Evolutionary conservation across 177 flowering plant genomes (phyloP), one percentile per base, ranked within the genome.

Genomic region (Vitis hybrid): DNA sequence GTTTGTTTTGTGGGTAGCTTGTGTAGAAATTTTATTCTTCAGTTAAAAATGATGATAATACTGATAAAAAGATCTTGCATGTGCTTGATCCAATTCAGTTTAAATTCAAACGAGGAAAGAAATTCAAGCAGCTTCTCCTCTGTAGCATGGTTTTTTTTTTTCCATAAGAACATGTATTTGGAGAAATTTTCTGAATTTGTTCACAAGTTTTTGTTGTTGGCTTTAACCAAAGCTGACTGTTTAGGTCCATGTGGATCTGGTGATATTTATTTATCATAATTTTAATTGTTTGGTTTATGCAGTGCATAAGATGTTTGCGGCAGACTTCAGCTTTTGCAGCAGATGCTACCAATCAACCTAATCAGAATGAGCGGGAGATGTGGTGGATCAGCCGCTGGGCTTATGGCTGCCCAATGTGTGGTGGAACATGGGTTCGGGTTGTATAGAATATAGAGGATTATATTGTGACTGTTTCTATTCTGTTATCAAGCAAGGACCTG

Each of bases 381-480:
- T 96, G 93, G 91, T 96, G 99, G 99, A 91, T 93, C 62, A 91
- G 97, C 82, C 88, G 98, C 6, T 96, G 98, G 99, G 89, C 85
- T 64, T 83, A 82, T 77, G 89, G 97, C 19, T 96, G 99, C 74
- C 99, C 99, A 19, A 93, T 92, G 91, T 96, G 99, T 65, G 97
- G 99, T 49, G 99, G 98, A 70, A 82, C 97, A 12, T 96, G 99
- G 99, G 95, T 93, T 78, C 90, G 94, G 62, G 97, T 96, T 64
- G 91, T 88, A 55, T 94, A 90, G 82, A 73, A 34, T 34, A 34
- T 34, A 34, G 40, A 50, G 67, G 60, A 45, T 51, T 80, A 3
- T 34, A 63, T 57, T 5, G 19, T 5, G 19, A 17, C 56, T 13
- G 18, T 55, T 34, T 34, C 40, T 34, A 34, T 71, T 45, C 66